Evolutionary conservation across 2,329 filamentous ascomycete genomes (phyloP), one percentile per base, ranked within the genome.

Genomic region (Ophiostoma tasmaniense): DNA sequence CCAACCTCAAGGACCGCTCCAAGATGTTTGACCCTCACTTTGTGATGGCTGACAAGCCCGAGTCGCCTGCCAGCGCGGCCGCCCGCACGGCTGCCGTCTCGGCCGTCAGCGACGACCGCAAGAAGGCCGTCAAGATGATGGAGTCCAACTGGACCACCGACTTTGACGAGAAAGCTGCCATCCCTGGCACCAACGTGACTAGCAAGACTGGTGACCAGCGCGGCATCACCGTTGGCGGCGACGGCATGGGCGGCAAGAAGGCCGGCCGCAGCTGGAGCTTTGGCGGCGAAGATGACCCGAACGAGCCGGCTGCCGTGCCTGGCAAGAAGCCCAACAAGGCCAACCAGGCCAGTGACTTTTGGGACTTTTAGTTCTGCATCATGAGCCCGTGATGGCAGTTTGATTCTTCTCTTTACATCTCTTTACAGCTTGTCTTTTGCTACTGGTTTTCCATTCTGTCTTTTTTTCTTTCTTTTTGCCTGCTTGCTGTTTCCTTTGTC

Each of bases 21-120:
- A 92, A 93, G 78, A 87, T 91, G 76, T 93, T 96, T 74, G 88
- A 88, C 66, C 79, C 88, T 25, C 91, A 97, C 74, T 97, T 93
- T 81, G 83, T 83, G 67, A 89, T 96, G 81, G 83, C 84, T 7
- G 92, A 96, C 76, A 82, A 87, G 55, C 33, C 87, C 87, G 71
- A 87, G 42, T 80, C 79, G 11, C 77, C 77, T 8, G 77, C 77
- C 22, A 67, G 39, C 2, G 35, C n/a, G 1, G 62, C 62, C 8
- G 14, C 61, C 10, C 66, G 45, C 33, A 42, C 7, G 3, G 75
- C 69, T 73, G 75, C 77, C 45, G 78, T 75, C 74, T 77, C 81
- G 75, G 80, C 79, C 25, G 75, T 87, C 25, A 77, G 84, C 67
- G 83, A 87, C 68, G 85, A 87, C 72, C 86, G 86, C 72, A 83